These are phyloP conservation scores for Xylaria intraflava DNA, from an alignment of 495 filamentous ascomycete species.

Conservation along the genomic window DNA sequence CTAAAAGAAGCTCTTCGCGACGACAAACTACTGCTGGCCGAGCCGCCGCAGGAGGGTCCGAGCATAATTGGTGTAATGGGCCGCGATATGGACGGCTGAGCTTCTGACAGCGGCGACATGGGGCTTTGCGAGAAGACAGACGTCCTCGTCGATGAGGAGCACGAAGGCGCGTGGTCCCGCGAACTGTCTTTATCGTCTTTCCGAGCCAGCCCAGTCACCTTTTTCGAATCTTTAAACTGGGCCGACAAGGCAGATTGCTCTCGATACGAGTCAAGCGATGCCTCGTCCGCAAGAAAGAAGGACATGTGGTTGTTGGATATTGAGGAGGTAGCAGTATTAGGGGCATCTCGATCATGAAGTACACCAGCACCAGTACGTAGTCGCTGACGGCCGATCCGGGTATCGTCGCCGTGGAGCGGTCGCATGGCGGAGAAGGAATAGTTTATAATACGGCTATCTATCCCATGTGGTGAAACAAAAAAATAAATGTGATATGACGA, in stretches of 20 bases:
- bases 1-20: slow-evolving; percentile 51
- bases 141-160: slow-evolving; percentile 15
- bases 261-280: slow-evolving; percentile 39
- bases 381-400: slow-evolving; percentile 29
- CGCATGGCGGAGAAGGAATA: slow-evolving; percentile 24
- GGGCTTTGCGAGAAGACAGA: slow-evolving; percentile 24
- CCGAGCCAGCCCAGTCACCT: slow-evolving; percentile 16
- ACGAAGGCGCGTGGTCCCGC: slow-evolving; percentile 14
- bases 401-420: slow-evolving; percentile 33
- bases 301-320: slow-evolving; percentile 41
- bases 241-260: slow-evolving; percentile 25
- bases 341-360: slow-evolving; percentile 6
- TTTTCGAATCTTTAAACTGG: slow-evolving; percentile 30
- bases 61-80: slow-evolving; percentile 52
- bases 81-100: slow-evolving; percentile 32
- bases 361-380: slow-evolving; percentile 5
- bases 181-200: slow-evolving; percentile 17
- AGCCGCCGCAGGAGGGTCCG: slow-evolving; percentile 44
- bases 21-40: slow-evolving; percentile 40
- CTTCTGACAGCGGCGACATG: slow-evolving; percentile 24
- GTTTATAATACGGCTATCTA: background rate
- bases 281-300: slow-evolving; percentile 51
- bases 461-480: background rate
- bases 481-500: background rate
- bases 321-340: slow-evolving; percentile 18